Conservation (phyloP, 352 stramenopile species). For the Phytophthora pinifolia region DNA sequence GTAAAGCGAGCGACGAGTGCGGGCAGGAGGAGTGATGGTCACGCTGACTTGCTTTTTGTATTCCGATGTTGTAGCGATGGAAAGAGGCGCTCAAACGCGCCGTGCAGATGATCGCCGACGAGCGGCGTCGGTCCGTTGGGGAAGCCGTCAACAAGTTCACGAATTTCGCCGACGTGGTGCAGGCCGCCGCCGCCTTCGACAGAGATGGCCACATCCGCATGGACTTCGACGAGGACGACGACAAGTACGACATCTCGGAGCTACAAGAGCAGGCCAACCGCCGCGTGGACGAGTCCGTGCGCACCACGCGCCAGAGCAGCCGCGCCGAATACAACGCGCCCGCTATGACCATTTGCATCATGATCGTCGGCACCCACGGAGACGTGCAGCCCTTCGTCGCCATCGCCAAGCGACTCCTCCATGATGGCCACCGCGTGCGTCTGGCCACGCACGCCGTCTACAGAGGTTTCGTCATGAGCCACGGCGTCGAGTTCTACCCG, state of each 20-base stretch:
- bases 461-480: slow-evolving; percentile 75
- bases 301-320: slow-evolving; percentile 20
- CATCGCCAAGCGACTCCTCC: slow-evolving; percentile 83
- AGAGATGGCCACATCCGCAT: slow-evolving; percentile 49
- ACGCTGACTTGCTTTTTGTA: slow-evolving; percentile 3
- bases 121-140: slow-evolving; percentile 15
- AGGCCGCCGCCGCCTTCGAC: slow-evolving; percentile 50
- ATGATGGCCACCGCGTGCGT: slow-evolving; percentile 88
- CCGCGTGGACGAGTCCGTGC: slow-evolving; percentile 21
- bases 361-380: slow-evolving; percentile 89
- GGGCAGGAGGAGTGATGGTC: slow-evolving; percentile 26
- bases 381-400: slow-evolving; percentile 88
- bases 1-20: slow-evolving; percentile 13
- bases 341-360: slow-evolving; percentile 82
- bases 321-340: slow-evolving; percentile 29
- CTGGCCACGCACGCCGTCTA: slow-evolving; percentile 91
- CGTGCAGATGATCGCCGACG: slow-evolving; percentile 25
- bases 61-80: slow-evolving; percentile 31
- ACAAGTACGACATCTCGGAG: slow-evolving; percentile 41
- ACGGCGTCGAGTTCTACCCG: slow-evolving; percentile 81
- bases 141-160: slow-evolving; percentile 7
- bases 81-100: slow-evolving; percentile 25
- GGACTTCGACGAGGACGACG: slow-evolving; percentile 49
- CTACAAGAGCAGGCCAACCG: slow-evolving; percentile 34
- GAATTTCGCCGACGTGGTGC: slow-evolving; percentile 45